Base-by-base conservation (phyloP, 2,329 filamentous ascomycete species). In the Didymella keratinophila region DNA sequence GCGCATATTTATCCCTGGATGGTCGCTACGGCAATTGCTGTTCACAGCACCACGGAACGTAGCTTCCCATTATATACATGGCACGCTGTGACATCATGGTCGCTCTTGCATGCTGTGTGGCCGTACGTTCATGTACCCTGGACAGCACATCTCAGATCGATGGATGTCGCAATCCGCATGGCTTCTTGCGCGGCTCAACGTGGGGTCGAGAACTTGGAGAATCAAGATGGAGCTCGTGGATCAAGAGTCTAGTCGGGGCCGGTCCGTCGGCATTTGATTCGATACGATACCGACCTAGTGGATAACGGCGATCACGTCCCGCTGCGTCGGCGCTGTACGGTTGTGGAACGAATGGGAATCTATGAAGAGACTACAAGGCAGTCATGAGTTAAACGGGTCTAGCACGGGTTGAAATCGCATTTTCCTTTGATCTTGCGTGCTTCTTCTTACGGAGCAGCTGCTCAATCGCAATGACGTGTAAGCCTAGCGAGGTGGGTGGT, bases 391-490 rank as follows among this genome's bases (percentile, higher is more conserved):
- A 7, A 36, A 2, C 8, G 32, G 14, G 16, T 36, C 4, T 2
- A 36, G 16, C 7, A 6, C 7, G 6, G 14, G 32, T 16, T 36
- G 32, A 36, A 4, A 14, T 36, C 14, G 32, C 32, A 3, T 9
- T 8, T 9, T 36, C 16, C 7, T 9, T 18, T n/a, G 32, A 9
- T 12, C 14, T 36, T 18, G 16, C 7, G 32, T 36, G 32, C 32
- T 36, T 36, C 6, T 18, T 36, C 14, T 18, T n/a, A n/a, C 16
- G 3, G n/a, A 36, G 7, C 2, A n/a, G 7, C 4, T 36, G 16
- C 32, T 36, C 16, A 6, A 36, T 36, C 14, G 16, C 32, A 8
- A n/a, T 83, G 32, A 62, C 3, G 52, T 60, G n/a, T 65, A 58
- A 58, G n/a, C 44, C 10, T 20, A 39, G 36, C 16, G 36, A 20